A percentile compares a stretch with the other conserved stretches of the same genome.
These are phyloP conservation scores for Asterophora lycoperdoides DNA, from an alignment of 768 basidiomycete species.

Conservation along the genomic window DNA sequence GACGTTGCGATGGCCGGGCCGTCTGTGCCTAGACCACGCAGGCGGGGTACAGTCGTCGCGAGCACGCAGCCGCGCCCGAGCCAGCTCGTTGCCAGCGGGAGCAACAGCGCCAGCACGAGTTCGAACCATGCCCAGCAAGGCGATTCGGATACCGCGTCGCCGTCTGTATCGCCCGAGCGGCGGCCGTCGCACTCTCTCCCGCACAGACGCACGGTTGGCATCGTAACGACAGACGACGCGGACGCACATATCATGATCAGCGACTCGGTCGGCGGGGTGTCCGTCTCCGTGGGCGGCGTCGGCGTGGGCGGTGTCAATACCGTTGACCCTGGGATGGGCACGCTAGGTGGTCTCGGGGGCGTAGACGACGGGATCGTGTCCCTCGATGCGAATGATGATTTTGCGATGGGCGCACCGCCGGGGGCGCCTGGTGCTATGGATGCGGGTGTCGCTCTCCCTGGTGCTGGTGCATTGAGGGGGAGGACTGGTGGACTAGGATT, in stretches of 20 bases:
- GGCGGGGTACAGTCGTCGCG: background rate
- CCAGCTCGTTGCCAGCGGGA: constrained; percentile 1
- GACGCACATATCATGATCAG: constrained; percentile 45
- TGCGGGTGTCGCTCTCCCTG: background rate
- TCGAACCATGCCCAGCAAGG: no score
- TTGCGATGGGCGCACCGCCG: constrained; percentile 87
- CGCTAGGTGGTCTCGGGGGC: constrained; percentile 37
- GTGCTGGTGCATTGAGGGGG: constrained; percentile 12
- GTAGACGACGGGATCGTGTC: constrained; percentile 77
- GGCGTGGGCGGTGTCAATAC: constrained; percentile 22
- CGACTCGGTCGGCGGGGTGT: constrained; percentile 15
- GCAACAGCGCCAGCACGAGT: no score
- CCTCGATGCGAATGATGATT: constrained; percentile 80
- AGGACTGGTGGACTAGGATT: constrained; percentile 17
- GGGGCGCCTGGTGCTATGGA: constrained; percentile 79
- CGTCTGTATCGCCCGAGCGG: constrained; percentile 17
- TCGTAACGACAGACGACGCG: constrained; percentile 34
- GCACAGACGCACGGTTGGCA: constrained; percentile 35
- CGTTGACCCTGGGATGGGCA: background rate
- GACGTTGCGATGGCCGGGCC: constrained; percentile 35
- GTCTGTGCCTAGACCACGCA: constrained; percentile 8
- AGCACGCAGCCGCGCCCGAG: background rate
- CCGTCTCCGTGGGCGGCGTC: constrained; percentile 20
- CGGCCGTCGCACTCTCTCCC: constrained; percentile 20
- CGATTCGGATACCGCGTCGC: constrained; percentile 18